Evolutionary conservation across 1,284 basidiomycete species (phyloP).

Genomic region (Farysia itapuensis): DNA sequence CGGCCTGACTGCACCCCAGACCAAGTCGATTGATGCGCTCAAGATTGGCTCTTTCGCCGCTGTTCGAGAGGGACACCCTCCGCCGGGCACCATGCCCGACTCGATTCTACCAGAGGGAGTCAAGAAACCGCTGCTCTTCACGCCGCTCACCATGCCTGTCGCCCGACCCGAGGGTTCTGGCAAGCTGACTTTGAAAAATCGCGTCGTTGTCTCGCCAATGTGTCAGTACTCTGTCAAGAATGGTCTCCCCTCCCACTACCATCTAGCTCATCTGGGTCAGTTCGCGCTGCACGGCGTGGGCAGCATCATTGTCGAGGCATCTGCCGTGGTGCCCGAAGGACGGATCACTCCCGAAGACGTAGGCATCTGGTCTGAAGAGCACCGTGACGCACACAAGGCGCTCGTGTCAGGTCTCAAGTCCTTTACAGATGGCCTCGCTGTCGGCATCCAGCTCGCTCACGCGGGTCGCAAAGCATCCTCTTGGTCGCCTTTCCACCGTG

Average conservation of each 20-base stretch:
- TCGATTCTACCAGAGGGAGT: slow-evolving; percentile 37
- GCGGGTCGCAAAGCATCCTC: slow-evolving; percentile 73
- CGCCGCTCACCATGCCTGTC: slow-evolving; percentile 30
- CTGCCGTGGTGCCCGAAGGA: slow-evolving; percentile 71
- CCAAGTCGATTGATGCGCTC: slow-evolving; percentile 19
- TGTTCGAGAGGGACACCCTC: slow-evolving; percentile 25
- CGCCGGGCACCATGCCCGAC: slow-evolving; percentile 45
- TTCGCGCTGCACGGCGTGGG: slow-evolving; percentile 57
- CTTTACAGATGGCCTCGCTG: slow-evolving; percentile 66
- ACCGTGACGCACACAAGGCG: slow-evolving; percentile 70
- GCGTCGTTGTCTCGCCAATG: slow-evolving; percentile 50
- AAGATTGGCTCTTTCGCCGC: slow-evolving; percentile 30
- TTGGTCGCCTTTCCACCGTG: slow-evolving; percentile 61
- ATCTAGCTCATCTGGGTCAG: slow-evolving; percentile 52
- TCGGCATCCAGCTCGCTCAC: slow-evolving; percentile 79
- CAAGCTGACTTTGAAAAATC: slow-evolving; percentile 49
- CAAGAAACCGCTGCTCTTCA: slow-evolving; percentile 45
- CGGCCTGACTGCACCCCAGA: slow-evolving; percentile 18
- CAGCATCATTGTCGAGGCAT: slow-evolving; percentile 52
- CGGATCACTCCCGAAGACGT: slow-evolving; percentile 71
- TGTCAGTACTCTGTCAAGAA: slow-evolving; percentile 52
- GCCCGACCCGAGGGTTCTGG: slow-evolving; percentile 4
- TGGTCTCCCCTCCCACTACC: slow-evolving; percentile 53
- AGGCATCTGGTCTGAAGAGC: slow-evolving; percentile 75
- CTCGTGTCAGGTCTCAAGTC: slow-evolving; percentile 74